phyloP scores from a whole-genome alignment of 306 rosid species.

The Trifolium pratense region DNA sequence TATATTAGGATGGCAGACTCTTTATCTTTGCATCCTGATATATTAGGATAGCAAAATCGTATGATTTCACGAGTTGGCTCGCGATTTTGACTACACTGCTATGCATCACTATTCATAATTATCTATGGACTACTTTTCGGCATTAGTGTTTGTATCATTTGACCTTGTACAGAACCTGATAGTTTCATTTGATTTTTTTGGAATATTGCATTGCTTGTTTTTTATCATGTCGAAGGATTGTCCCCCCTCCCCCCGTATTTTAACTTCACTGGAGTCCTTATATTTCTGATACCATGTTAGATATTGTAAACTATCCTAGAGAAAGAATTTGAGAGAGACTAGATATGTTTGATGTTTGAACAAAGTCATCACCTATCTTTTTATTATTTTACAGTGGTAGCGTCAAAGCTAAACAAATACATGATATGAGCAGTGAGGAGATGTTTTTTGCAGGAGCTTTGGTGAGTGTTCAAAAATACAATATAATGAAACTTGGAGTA shows the following conservation, averaged over 20 bases:
- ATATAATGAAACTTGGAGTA: conserved; percentile 26
- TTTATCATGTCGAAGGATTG: too few relatives aligned
- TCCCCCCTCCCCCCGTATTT: too few relatives aligned
- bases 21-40: conserved; percentile 12
- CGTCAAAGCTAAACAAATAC: conserved; percentile 77
- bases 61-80: too few relatives aligned
- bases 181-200: too few relatives aligned
- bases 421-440: conserved; percentile 64
- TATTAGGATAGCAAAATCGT: too few relatives aligned
- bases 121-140: neutral
- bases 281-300: too few relatives aligned
- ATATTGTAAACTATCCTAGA: too few relatives aligned
- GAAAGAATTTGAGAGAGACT: too few relatives aligned
- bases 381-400: conserved; percentile 45
- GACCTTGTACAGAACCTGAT: neutral
- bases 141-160: conserved; percentile 13
- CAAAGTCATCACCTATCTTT: conserved; percentile 13
- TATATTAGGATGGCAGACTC: conserved; percentile 14
- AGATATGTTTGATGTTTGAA: too few relatives aligned
- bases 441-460: conserved; percentile 90
- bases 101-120: neutral
- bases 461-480: conserved; percentile 59
- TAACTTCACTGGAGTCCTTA: too few relatives aligned
- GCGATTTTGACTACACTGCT: too few relatives aligned
- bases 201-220: too few relatives aligned